Base-by-base conservation (phyloP, 2,329 filamentous ascomycete species). In the Phaeophleospora eucalypticola region DNA sequence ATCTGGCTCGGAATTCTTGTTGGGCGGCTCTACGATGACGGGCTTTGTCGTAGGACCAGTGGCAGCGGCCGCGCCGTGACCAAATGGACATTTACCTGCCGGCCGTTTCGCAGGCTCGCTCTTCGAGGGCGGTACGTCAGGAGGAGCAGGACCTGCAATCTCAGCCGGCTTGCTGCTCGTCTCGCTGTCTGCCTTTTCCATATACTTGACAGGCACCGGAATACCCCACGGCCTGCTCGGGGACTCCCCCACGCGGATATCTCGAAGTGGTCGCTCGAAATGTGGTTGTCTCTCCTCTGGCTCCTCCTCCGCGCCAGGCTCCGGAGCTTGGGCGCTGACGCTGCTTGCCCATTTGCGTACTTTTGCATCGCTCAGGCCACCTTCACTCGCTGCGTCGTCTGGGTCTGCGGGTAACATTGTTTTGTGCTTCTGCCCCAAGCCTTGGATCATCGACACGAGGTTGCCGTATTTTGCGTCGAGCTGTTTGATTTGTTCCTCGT, bases 171-270 rank as follows among this genome's bases (percentile, higher is more conserved):
- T 51, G 58, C 66, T 52, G 62, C 68, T 51, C 17, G 63, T 62
- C 14, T 67, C 65, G 4, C 69, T 72, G 2, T 61, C 64, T 0
- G 60, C 65, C 8, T 64, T 61, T n/a, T 67, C 64, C 8, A 65
- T 61, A 47, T 73, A 75, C 49, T 70, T 68, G n/a, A 67, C 67
- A 2, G 90, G 90, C 0, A 96, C 84, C 4, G 82, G 81, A 43
- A 96, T 95, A 4, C 90, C 90, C 90, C 90, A 96, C 12, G 91
- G 91, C 36, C 91, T 79, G 66, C 87, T 95, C 4, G 91, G 91
- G 12, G 88, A 95, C 68, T 97, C 91, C 36, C 91, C 91, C 17
- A 97, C 83, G n/a, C 91, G 79, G 8, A 97, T 81, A 59, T 96
- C 91, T 63, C 91, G 88, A 43, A 97, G 68, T 0, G 87, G 83